Evolutionary conservation across 1,284 basidiomycete species (phyloP).

Genomic region (Ustilago loliicola): DNA sequence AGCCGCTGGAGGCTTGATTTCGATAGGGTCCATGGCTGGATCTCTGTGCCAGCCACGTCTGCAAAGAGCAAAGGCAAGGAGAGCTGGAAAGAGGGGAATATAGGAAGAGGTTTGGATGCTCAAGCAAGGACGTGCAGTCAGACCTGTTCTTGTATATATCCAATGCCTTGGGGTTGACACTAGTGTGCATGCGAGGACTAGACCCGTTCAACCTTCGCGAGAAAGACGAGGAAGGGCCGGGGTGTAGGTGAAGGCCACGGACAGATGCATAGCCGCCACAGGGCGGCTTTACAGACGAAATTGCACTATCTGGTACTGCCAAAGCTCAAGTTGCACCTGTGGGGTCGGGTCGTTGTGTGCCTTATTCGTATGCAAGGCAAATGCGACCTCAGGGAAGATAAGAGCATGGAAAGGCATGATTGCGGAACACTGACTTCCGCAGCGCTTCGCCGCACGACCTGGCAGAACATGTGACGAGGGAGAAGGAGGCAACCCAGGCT

Average conservation of each 20-base stretch:
- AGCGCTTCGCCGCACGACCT: not conserved
- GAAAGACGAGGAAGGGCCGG: too few relatives aligned
- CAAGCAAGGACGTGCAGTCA: too few relatives aligned
- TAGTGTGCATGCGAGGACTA: too few relatives aligned
- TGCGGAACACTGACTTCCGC: constrained; percentile 1
- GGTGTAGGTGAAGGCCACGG: too few relatives aligned
- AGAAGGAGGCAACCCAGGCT: too few relatives aligned
- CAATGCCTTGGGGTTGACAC: too few relatives aligned
- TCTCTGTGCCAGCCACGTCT: too few relatives aligned
- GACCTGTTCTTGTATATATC: too few relatives aligned
- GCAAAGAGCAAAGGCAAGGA: not conserved
- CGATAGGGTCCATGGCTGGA: constrained; percentile 31
- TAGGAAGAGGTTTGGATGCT: not conserved
- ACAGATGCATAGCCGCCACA: too few relatives aligned
- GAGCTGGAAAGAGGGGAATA: not conserved
- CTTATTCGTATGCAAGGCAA: not conserved
- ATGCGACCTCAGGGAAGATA: not conserved
- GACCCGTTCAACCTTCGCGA: too few relatives aligned
- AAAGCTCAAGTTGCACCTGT: too few relatives aligned
- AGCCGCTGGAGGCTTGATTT: constrained; percentile 24
- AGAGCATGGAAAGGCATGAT: not conserved
- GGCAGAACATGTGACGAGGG: too few relatives aligned
- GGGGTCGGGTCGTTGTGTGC: not conserved
- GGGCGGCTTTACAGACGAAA: not conserved
- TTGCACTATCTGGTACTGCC: not conserved